Evolutionary conservation across 371 early-diverging fungal species (phyloP), one percentile per base, ranked within the genome.

Genomic region (Funneliformis caledonium): DNA sequence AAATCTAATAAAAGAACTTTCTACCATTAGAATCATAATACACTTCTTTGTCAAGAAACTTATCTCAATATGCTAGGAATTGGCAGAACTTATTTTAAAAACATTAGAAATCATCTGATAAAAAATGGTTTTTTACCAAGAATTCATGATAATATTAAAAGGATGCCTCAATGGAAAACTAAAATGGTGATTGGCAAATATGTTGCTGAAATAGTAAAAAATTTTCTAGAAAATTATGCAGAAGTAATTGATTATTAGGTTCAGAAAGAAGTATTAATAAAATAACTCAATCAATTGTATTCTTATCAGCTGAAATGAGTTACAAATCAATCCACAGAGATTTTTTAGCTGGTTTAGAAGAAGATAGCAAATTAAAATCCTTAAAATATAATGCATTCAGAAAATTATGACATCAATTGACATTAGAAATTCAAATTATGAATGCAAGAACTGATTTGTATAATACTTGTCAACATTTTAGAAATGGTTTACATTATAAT

Each of bases 271-370:
- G 45, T 48, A 56, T 48, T 11, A 14, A 73, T 14, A 43, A 16
- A 12, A 56, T 73, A 37, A 37, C 37, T 2, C 37, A 37, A 37
- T 37, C 37, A 37, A 14, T 33, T 47, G 3, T 37, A 45, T 75
- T 61, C 7, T 42, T 74, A 45, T 16, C 50, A 59, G 31, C 65
- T 65, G 65, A 65, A 65, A 65, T 65, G 65, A 65, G 65, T 37
- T 75, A 75, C 31, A 75, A 75, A 75, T 60, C 52, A 26, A 31
- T 75, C 11, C 52, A 59, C 19, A 26, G 12, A 5, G 31, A 60
- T 9, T 75, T 75, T 75, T 5, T 75, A 1, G 59, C 59, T 59
- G 59, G 75, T 52, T 14, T 75, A n/a, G 60, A 75, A 75, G 60
- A 56, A 59, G 37, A 75, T 12, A 75, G 19, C 37, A 75, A 61